Evolutionary conservation across 139 green algal genomes (phyloP).

Genomic region (Marvania coccoides): DNA sequence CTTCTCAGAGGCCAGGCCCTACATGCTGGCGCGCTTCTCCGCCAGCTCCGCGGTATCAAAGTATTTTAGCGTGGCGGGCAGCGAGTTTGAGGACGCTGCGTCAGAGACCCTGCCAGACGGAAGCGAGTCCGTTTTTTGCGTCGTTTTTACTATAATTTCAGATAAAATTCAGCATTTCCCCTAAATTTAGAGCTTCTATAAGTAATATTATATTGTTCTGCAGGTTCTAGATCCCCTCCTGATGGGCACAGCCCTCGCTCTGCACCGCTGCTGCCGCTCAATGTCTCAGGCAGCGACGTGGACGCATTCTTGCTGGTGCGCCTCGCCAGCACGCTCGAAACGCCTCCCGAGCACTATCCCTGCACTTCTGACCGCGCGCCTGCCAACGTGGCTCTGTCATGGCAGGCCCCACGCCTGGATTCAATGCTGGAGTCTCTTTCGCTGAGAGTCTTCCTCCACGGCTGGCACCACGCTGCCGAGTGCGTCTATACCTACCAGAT

Average conservation of each 20-base stretch:
- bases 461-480: slow-evolving; percentile 8
- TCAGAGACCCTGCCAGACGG: background rate
- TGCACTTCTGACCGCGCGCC: background rate
- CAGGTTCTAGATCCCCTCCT: background rate
- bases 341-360: too few species aligned
- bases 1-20: slow-evolving; percentile 4
- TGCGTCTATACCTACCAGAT: slow-evolving; percentile 19
- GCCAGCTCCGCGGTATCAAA: background rate
- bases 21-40: background rate
- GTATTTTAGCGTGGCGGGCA: slow-evolving; percentile 14
- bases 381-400: background rate
- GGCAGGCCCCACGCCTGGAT: background rate
- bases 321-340: background rate
- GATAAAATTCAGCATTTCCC: background rate
- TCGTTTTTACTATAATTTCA: background rate
- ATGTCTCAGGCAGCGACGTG: background rate
- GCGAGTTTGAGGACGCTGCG: slow-evolving; percentile 20
- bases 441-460: background rate
- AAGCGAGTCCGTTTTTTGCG: background rate
- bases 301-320: slow-evolving; percentile 1
- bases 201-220: background rate
- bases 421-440: background rate
- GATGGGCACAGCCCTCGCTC: background rate
- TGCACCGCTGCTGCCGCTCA: background rate
- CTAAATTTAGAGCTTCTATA: background rate